Evolutionary conservation across 768 basidiomycete species (phyloP), one percentile per base, ranked within the genome.

Genomic region (Amanita rubescens): DNA sequence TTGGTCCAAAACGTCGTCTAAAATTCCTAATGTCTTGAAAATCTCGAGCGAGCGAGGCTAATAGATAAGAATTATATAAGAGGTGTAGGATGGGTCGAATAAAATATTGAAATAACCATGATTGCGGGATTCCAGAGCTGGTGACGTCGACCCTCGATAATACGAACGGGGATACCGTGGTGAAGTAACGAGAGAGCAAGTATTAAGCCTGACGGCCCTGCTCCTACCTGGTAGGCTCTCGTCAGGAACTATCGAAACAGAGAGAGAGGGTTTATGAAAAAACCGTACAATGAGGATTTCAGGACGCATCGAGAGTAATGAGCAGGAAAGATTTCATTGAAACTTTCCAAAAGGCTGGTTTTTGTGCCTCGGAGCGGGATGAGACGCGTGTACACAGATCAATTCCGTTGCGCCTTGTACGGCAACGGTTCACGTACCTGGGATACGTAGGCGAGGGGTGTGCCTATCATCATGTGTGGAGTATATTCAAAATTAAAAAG

Each of bases 81-180:
- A 27, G 24, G 33, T 8, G 5, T 15, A n/a, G 14, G 12, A 19
- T n/a, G 5, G 1, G 27, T 39, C 1, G 14, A 22, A 19, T 7
- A 32, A 43, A 17, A 32, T 15, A n/a, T 20, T 8, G 3, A 25
- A 4, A n/a, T 17, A 42, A 73, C 74, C 68, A 71, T 72, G 24
- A 78, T 57, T 3, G 66, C 74, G 3, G 63, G 63, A 3, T 68
- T 70, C 2, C 72, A 72, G 14, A 69, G 57, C 12, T 62, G 67
- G 9, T 69, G 66, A 0, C 64, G 48, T 0, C 65, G 58, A 47
- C 69, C 77, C 54, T 81, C 75, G 43, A 82, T 74, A 24, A 83
- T 71, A 17, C 77, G 74, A 6, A 81, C 72, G 9, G 75, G 68
- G 15, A 80, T 63, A 4, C 72, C 69, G 61, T 78, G 77, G 19